phyloP scores from a whole-genome alignment of 1,284 basidiomycete species.

The Fomitopsis palustris region DNA sequence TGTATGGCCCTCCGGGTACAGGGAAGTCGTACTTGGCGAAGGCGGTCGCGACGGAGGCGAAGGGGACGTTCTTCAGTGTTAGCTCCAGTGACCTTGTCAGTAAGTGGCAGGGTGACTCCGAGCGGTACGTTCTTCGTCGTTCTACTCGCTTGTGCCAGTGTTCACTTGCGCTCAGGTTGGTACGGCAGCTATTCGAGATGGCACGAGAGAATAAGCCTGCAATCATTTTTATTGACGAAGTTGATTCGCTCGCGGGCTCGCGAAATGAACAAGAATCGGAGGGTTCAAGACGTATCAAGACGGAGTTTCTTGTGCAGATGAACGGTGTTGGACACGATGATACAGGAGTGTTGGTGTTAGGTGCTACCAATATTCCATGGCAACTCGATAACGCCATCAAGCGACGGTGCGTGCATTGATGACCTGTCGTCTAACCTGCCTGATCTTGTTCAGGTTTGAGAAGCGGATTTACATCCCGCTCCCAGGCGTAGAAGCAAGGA shows the following conservation, averaged over 20 bases:
- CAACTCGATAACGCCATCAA: slow-evolving; percentile 98
- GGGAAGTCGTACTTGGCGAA: slow-evolving; percentile 96
- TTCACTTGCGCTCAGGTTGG: slow-evolving; percentile 55
- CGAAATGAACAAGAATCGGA: slow-evolving; percentile 96
- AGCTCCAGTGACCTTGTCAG: slow-evolving; percentile 94
- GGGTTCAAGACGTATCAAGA: slow-evolving; percentile 95
- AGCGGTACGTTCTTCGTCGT: slow-evolving; percentile 53
- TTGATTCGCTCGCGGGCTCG: slow-evolving; percentile 94
- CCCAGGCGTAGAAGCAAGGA: slow-evolving; percentile 90
- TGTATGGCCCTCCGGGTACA: slow-evolving; percentile 96
- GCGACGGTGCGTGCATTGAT: slow-evolving; percentile 57
- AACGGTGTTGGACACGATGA: slow-evolving; percentile 98
- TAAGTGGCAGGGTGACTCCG: slow-evolving; percentile 99
- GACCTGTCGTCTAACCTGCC: background rate
- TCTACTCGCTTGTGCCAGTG: background rate
- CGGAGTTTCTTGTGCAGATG: slow-evolving; percentile 98
- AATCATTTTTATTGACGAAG: slow-evolving; percentile 99
- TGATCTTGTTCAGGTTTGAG: slow-evolving; percentile 66
- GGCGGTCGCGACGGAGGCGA: slow-evolving; percentile 97
- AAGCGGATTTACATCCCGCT: slow-evolving; percentile 99
- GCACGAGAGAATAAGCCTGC: slow-evolving; percentile 95
- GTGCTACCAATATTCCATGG: slow-evolving; percentile 98
- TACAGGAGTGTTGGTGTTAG: slow-evolving; percentile 96
- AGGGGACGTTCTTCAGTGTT: slow-evolving; percentile 98
- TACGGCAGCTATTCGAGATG: slow-evolving; percentile 96